Evolutionary conservation across 352 stramenopile genomes (phyloP), one percentile per base, ranked within the genome.

Genomic region (Globisporangium ultimum): DNA sequence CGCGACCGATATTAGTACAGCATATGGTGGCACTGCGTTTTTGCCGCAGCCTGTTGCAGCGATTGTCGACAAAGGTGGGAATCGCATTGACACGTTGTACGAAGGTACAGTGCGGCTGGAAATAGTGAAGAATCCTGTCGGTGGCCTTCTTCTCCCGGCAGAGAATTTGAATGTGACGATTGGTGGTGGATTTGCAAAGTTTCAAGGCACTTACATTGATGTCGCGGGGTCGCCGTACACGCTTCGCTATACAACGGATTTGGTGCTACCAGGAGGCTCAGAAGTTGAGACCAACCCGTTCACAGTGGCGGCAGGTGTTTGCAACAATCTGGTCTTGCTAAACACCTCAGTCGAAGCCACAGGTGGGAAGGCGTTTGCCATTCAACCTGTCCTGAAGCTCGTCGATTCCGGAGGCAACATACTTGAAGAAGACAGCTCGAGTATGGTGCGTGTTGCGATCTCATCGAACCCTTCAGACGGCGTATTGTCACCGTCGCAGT

Each of bases 41-140:
- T 66, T 78, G 20, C 87, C 87, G 1, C 87, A 2, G 80, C 67
- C 66, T 78, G 20, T 85, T 85, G 1, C 87, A 2, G 80, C 67
- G 20, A 77, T 96, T 17, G 85, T 96, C 7, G 87, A 96, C 56
- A 77, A 72, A 52, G 86, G 86, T 21, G 86, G 83, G 2, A 93
- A 95, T 58, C 49, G 80, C 15, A 82, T 93, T 32, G 57, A 61
- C 2, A 51, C 58, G 12, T 55, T 76, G 22, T 87, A 61, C 21
- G 58, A 76, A 20, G 83, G 83, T 14, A 84, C 68, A 0, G 71
- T 89, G 21, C 78, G 76, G 0, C 63, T 95, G 22, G 70, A 78
- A 52, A 91, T 95, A 43, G 54, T 85, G 54, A 76, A 76, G 41
- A 95, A 93, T 54, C 80, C 81, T 0, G 64, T 67, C 0, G 68